A percentile compares a stretch with the other conserved stretches of the same genome.
These are phyloP conservation scores for Xenosphaeropsis pyriputrescens DNA, from an alignment of 2,329 filamentous ascomycete genomes.

Conservation along the genomic window DNA sequence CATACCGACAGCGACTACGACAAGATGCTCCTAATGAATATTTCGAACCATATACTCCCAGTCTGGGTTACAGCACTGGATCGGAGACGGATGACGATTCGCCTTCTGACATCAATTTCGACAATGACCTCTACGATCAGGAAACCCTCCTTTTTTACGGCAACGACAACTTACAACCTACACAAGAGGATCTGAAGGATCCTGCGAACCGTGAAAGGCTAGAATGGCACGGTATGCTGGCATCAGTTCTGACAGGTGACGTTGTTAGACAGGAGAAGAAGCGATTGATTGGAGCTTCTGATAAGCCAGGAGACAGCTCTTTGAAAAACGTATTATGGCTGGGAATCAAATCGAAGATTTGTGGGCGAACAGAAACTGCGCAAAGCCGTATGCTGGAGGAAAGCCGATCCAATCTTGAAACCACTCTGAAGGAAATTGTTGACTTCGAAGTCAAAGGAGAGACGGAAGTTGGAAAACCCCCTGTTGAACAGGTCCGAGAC, in stretches of 20 bases:
- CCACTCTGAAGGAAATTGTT: slow-evolving; percentile 73
- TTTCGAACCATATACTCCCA: slow-evolving; percentile 51
- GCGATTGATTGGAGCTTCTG: slow-evolving; percentile 66
- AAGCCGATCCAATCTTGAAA: slow-evolving; percentile 56
- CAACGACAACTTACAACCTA: slow-evolving; percentile 78
- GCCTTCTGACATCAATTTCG: slow-evolving; percentile 68
- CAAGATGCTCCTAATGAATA: slow-evolving; percentile 47
- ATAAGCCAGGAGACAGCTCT: slow-evolving; percentile 45
- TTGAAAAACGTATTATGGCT: slow-evolving; percentile 76
- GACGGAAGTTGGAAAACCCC: slow-evolving; percentile 72
- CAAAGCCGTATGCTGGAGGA: slow-evolving; percentile 85
- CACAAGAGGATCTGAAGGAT: slow-evolving; percentile 78
- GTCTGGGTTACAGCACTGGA: slow-evolving; percentile 50
- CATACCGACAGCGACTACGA: slow-evolving; percentile 83
- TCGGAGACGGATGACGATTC: slow-evolving; percentile 87
- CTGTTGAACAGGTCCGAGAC: slow-evolving; percentile 78
- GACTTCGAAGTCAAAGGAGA: slow-evolving; percentile 90
- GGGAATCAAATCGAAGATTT: slow-evolving; percentile 69
- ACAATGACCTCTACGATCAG: slow-evolving; percentile 74
- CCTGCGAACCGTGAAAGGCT: slow-evolving; percentile 77
- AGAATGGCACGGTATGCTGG: slow-evolving; percentile 97
- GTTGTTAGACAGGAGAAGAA: slow-evolving; percentile 98
- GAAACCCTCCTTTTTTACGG: slow-evolving; percentile 89
- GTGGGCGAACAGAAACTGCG: slow-evolving; percentile 68
- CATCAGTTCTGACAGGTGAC: slow-evolving; percentile 88